Evolutionary conservation across 805 yeast genomes (phyloP).

Genomic region (Wickerhamiella vanderwaltii): DNA sequence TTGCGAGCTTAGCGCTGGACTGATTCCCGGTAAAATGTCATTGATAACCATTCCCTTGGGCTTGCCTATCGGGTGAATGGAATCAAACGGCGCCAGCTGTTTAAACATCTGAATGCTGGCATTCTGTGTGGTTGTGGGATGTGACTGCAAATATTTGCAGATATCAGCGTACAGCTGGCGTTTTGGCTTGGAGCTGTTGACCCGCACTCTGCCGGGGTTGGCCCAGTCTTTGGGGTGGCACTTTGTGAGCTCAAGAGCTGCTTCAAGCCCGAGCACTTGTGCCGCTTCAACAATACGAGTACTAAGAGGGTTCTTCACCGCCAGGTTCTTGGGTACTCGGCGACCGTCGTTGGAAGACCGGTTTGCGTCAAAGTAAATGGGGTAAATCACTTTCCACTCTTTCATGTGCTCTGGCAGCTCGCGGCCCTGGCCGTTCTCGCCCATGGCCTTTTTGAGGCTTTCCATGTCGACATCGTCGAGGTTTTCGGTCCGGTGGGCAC

Average conservation of each 20-base stretch:
- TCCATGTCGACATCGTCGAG: not conserved
- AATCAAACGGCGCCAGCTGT: conserved; percentile 23
- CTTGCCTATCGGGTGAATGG: conserved; percentile 41
- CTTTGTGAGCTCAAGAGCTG: conserved; percentile 48
- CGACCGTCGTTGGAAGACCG: conserved; percentile 74
- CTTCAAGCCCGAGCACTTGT: conserved; percentile 28
- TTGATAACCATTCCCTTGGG: conserved; percentile 86
- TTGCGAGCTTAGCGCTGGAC: conserved; percentile 66
- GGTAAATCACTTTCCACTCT: conserved; percentile 66
- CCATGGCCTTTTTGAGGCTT: conserved; percentile 2
- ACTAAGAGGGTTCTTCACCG: conserved; percentile 82
- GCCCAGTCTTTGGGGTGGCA: conserved; percentile 95
- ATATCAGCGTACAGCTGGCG: conserved; percentile 52
- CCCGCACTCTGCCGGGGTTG: conserved; percentile 91
- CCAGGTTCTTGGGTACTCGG: conserved; percentile 52
- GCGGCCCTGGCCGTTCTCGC: conserved; percentile 34
- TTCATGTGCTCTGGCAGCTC: conserved; percentile 50
- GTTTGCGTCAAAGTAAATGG: conserved; percentile 78
- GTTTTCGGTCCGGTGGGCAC: conserved; percentile 16
- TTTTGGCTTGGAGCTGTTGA: conserved; percentile 47
- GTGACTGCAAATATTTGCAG: conserved; percentile 45
- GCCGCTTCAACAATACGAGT: conserved; percentile 66
- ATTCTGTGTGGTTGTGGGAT: conserved; percentile 58
- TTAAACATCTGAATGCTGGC: conserved; percentile 29
- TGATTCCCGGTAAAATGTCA: conserved; percentile 76